Conservation (phyloP, 345 rosid genomes). For the Gossypium ekmanianum region DNA sequence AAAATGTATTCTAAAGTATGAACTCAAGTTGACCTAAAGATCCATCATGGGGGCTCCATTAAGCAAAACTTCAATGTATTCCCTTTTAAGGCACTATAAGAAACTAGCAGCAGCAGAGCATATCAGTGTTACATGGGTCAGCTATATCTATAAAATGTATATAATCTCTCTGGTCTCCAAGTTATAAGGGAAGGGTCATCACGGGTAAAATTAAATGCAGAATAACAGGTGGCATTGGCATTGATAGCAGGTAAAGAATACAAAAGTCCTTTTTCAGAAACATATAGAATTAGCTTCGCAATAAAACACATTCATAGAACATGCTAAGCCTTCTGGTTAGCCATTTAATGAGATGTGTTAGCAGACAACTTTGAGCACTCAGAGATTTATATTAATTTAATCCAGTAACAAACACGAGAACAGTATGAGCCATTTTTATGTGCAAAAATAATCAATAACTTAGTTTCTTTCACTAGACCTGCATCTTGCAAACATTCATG, state of each 20-base stretch:
- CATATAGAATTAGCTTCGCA: neutral
- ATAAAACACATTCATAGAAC: conserved; percentile 5
- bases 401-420: neutral
- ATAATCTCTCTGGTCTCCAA: neutral
- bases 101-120: neutral
- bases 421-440: neutral
- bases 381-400: neutral
- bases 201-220: neutral
- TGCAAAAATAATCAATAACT: neutral
- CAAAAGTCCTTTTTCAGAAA: neutral
- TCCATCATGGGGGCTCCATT: neutral
- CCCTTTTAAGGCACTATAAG: neutral
- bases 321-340: neutral
- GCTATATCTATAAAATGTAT: neutral
- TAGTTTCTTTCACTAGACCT: neutral
- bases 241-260: neutral
- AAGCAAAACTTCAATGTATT: neutral
- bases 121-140: neutral
- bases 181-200: neutral
- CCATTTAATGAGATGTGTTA: neutral
- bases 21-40: neutral
- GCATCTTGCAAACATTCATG: neutral
- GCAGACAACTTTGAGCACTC: neutral
- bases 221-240: neutral
- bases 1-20: neutral